Conservation (phyloP, 768 basidiomycete genomes). For the Fomitopsis serialis region DNA sequence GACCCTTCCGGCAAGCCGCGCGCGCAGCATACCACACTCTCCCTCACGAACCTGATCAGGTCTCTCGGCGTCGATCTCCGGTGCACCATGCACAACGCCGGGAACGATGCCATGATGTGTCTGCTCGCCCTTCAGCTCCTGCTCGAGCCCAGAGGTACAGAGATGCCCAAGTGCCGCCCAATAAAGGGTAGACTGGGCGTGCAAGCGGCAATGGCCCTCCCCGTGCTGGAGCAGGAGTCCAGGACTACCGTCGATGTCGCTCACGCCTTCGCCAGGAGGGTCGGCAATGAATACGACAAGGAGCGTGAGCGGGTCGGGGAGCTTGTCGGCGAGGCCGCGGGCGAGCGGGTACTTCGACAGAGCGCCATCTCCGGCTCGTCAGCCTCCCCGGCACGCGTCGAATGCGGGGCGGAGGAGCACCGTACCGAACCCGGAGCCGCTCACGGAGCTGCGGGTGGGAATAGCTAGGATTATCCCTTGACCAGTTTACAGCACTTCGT, state of each 20-base stretch:
- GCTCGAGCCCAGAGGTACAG: constrained; percentile 47
- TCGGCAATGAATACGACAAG: neutral
- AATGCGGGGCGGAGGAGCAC: neutral
- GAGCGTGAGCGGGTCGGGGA: neutral
- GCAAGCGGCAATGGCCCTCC: constrained; percentile 6
- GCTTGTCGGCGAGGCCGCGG: neutral
- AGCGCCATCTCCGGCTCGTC: neutral
- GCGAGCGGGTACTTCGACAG: neutral
- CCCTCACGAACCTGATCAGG: constrained; percentile 56
- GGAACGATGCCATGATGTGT: constrained; percentile 71
- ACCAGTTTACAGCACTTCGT: neutral
- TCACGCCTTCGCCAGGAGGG: constrained; percentile 8
- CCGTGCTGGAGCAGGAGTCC: constrained; percentile 15
- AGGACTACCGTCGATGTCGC: constrained; percentile 11
- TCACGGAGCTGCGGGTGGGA: too few species aligned
- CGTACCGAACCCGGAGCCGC: neutral
- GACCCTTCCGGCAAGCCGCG: constrained; percentile 56
- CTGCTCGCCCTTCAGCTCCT: constrained; percentile 68
- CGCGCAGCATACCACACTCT: constrained; percentile 46
- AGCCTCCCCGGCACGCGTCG: neutral
- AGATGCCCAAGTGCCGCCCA: constrained; percentile 6
- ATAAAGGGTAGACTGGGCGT: constrained; percentile 8
- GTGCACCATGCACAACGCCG: constrained; percentile 63
- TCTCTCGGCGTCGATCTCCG: constrained; percentile 43
- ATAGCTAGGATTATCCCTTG: too few species aligned